A percentile compares a stretch with the other conserved stretches of the same genome.
Conservation (phyloP, 768 basidiomycete genomes). For the Austroboletus eburneus region DNA sequence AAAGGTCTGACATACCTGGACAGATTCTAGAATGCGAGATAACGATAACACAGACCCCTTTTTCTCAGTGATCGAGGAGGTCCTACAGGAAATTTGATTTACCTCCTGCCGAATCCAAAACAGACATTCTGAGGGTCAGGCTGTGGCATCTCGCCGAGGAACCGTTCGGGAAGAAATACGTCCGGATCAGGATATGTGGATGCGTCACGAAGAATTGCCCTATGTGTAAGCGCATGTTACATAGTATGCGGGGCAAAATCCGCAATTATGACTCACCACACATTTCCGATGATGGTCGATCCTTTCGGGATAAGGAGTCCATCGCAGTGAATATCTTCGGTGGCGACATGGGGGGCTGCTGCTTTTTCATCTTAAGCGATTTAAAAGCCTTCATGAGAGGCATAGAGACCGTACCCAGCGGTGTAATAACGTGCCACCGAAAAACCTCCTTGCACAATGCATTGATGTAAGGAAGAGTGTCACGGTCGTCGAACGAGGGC, state of each 20-base stretch:
- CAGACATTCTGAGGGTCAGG: slow-evolving; percentile 13
- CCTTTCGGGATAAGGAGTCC: slow-evolving; percentile 24
- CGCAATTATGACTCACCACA: slow-evolving; percentile 16
- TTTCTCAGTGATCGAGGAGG: too few species aligned
- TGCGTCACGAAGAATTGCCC: slow-evolving; percentile 53
- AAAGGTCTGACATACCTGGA: too few species aligned
- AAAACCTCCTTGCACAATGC: slow-evolving; percentile 24
- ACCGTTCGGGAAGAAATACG: slow-evolving; percentile 34
- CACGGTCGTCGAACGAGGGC: slow-evolving; percentile 17
- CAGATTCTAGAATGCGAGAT: too few species aligned
- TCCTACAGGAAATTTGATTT: not conserved
- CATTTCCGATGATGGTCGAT: slow-evolving; percentile 18
- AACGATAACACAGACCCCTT: too few species aligned
- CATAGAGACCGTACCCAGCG: slow-evolving; percentile 8
- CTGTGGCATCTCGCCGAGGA: slow-evolving; percentile 18
- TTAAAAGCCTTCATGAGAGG: not conserved
- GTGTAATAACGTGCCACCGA: slow-evolving; percentile 20
- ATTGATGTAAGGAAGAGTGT: slow-evolving; percentile 23
- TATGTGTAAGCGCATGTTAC: slow-evolving; percentile 14
- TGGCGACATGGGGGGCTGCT: slow-evolving; percentile 15
- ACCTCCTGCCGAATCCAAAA: slow-evolving; percentile 32
- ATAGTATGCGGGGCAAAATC: not conserved
- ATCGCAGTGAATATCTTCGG: slow-evolving; percentile 17
- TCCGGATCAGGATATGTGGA: slow-evolving; percentile 32
- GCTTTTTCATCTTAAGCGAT: not conserved